Evolutionary conservation across 2,329 filamentous ascomycete species (phyloP).

Genomic region (Monosporascus sp.): DNA sequence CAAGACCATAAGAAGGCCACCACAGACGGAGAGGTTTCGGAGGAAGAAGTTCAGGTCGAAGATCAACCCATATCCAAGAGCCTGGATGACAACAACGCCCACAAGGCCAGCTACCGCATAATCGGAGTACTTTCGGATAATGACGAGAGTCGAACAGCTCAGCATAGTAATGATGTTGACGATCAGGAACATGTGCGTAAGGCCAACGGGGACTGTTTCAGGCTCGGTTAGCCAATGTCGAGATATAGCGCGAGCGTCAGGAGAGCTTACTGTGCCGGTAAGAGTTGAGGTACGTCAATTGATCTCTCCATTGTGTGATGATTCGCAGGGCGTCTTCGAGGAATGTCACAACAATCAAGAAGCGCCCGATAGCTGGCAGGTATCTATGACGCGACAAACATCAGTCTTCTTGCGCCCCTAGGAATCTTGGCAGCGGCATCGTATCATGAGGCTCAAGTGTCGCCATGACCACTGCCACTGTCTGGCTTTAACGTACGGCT

Average conservation of each 20-base stretch:
- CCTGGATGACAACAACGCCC: conserved; percentile 86
- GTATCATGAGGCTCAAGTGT: background rate
- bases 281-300: conserved; percentile 86
- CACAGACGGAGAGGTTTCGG: conserved; percentile 95
- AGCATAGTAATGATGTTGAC: conserved; percentile 86
- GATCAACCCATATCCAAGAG: conserved; percentile 93
- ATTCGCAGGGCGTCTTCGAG: conserved; percentile 94
- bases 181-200: conserved; percentile 91
- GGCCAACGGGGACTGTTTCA: conserved; percentile 68
- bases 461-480: background rate
- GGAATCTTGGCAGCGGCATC: background rate
- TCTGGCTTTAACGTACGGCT: conserved; percentile 65
- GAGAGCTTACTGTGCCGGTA: conserved; percentile 79
- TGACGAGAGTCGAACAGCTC: conserved; percentile 76
- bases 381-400: conserved; percentile 53
- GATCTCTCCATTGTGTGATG: conserved; percentile 94
- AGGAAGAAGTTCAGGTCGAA: conserved; percentile 99
- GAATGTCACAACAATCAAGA: conserved; percentile 97
- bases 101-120: conserved; percentile 89
- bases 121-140: conserved; percentile 86
- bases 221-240: conserved; percentile 14
- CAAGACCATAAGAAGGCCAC: conserved; percentile 93
- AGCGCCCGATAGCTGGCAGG: conserved; percentile 90
- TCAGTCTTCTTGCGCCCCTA: conserved; percentile 11
- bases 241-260: background rate